Evolutionary conservation across 257 asterid species (phyloP).

Genomic region (Oldenlandia corymbosa): DNA sequence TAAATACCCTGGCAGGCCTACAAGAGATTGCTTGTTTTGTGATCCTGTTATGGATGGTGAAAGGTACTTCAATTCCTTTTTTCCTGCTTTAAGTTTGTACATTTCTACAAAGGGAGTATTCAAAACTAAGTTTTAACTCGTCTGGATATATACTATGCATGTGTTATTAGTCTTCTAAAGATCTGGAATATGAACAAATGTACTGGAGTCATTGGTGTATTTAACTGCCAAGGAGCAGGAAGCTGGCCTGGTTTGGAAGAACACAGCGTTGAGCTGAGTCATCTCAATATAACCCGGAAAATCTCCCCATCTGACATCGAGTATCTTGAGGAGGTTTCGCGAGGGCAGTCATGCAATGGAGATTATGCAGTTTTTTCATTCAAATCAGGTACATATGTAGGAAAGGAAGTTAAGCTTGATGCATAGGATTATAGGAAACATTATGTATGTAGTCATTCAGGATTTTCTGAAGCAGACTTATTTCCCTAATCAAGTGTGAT

Average conservation of each 20-base stretch:
- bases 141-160: too few relatives aligned
- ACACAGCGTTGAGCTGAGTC: constrained; percentile 8
- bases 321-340: constrained; percentile 31
- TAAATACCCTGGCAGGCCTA: constrained; percentile 45
- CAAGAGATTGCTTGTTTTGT: constrained; percentile 42
- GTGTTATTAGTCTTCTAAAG: constrained; percentile 38
- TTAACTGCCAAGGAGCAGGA: constrained; percentile 63
- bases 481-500: background rate
- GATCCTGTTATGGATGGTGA: constrained; percentile 52
- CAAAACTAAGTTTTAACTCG: background rate
- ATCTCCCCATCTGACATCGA: constrained; percentile 48
- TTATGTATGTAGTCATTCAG: too few relatives aligned
- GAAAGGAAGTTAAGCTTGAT: too few relatives aligned
- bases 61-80: too few relatives aligned
- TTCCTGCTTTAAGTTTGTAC: background rate
- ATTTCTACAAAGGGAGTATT: background rate
- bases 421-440: too few relatives aligned
- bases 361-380: constrained; percentile 50
- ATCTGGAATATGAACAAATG: constrained; percentile 50
- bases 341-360: constrained; percentile 27
- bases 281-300: constrained; percentile 30
- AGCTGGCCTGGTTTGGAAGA: constrained; percentile 43
- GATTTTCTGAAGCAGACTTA: too few relatives aligned
- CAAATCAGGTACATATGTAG: constrained; percentile 37
- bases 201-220: constrained; percentile 48